Percentiles rank a stretch among this genome's conserved stretches.
Conservation (phyloP, 148 eudicot genomes). For the Camellia lanceoleosa region DNA sequence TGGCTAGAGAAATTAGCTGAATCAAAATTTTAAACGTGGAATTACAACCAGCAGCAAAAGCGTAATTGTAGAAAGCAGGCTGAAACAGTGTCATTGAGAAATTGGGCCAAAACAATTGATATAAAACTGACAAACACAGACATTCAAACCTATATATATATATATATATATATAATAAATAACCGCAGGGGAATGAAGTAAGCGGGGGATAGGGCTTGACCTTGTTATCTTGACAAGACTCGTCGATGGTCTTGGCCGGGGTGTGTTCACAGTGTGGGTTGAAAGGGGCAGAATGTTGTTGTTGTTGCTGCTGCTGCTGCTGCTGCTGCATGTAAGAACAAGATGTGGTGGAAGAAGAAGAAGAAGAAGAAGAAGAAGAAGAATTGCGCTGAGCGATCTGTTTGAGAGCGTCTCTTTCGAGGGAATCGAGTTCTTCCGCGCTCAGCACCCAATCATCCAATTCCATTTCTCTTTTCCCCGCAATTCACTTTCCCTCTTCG, state of each 20-base stretch:
- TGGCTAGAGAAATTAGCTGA: not conserved
- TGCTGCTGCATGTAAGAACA: not conserved
- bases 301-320: not conserved
- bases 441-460: slow-evolving; percentile 71
- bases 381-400: slow-evolving; percentile 65
- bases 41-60: not conserved
- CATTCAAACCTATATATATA: not conserved
- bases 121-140: not conserved
- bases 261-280: slow-evolving; percentile 1
- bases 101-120: not conserved
- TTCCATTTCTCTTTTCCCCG: slow-evolving; percentile 21
- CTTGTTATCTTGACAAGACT: slow-evolving; percentile 12
- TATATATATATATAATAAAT: no score
- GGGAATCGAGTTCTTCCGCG: slow-evolving; percentile 60
- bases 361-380: slow-evolving; percentile 18
- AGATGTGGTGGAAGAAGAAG: slow-evolving; percentile 20
- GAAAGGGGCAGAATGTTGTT: slow-evolving; percentile 2
- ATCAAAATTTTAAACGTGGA: not conserved
- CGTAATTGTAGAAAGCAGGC: not conserved
- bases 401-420: slow-evolving; percentile 69
- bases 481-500: no score
- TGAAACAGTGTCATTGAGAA: not conserved
- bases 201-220: not conserved
- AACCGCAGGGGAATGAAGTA: slow-evolving; percentile 6
- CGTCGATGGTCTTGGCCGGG: slow-evolving; percentile 16